Conservation (phyloP, 176 grass and related monocot species). For the Zizania latifolia region DNA sequence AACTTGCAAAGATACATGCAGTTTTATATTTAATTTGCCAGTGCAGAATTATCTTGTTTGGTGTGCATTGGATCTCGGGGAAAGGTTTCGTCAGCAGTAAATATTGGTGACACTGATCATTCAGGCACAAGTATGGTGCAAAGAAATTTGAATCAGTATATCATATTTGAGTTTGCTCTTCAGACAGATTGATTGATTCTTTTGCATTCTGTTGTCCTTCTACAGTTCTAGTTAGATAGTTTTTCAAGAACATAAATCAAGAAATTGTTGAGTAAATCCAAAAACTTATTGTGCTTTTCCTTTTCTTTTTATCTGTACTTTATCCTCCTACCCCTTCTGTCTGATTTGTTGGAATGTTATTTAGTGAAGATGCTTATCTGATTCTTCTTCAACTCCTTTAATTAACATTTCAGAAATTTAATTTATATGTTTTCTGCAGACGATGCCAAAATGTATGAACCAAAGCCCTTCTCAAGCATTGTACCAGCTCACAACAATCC, state of each 20-base stretch:
- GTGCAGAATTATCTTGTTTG: background rate
- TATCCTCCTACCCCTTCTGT: background rate
- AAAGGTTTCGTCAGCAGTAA: background rate
- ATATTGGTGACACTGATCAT: background rate
- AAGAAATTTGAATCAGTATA: background rate
- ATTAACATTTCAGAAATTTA: background rate
- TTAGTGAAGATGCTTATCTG: background rate
- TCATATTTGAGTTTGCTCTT: background rate
- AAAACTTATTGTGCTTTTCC: background rate
- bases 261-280: background rate
- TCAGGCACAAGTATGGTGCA: background rate
- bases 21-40: background rate
- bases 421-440: slow-evolving; percentile 1
- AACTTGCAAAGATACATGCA: background rate
- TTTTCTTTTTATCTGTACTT: background rate
- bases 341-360: background rate
- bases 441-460: slow-evolving; percentile 37
- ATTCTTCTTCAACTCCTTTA: background rate
- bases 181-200: background rate
- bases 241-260: background rate
- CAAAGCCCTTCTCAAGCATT: slow-evolving; percentile 15
- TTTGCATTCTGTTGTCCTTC: background rate
- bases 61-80: background rate
- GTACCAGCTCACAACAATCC: background rate
- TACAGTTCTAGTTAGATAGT: background rate